Evolutionary conservation across 2,329 filamentous ascomycete species (phyloP).

Genomic region (Scorias spongiosa): DNA sequence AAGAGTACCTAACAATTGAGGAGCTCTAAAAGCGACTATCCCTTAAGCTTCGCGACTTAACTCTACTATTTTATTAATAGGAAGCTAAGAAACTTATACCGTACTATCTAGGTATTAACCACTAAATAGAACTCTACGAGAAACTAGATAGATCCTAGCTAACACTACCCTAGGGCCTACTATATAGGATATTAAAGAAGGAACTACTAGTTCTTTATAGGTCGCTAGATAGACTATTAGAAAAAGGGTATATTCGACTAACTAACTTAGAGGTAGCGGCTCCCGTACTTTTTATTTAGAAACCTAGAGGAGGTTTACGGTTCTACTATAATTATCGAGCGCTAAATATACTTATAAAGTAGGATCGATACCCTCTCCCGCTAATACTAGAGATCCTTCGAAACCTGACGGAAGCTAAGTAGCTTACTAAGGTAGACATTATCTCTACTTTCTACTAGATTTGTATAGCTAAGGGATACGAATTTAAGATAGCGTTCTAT

Average conservation of each 20-base stretch:
- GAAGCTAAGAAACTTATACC: background rate
- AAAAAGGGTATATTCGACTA: too few species aligned
- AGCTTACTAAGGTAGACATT: too few species aligned
- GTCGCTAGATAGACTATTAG: too few species aligned
- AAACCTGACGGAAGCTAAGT: constrained; percentile 9
- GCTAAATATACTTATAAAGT: constrained; percentile 22
- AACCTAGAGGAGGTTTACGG: constrained; percentile 11
- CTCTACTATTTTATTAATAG: background rate
- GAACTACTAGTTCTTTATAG: too few species aligned
- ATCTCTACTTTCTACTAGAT: constrained; percentile 21
- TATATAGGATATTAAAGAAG: too few species aligned
- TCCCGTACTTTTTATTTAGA: background rate
- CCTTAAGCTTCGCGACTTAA: background rate
- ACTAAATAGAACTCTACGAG: background rate
- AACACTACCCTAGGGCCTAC: background rate
- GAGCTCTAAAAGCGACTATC: too few species aligned
- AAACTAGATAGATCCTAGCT: background rate
- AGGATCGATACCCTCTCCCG: constrained; percentile 20
- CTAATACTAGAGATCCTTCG: constrained; percentile 20
- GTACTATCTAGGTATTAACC: background rate
- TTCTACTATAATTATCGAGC: constrained; percentile 23
- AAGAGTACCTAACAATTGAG: too few species aligned
- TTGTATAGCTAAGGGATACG: constrained; percentile 17
- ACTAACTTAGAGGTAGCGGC: background rate
- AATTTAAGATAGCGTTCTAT: constrained; percentile 16